Evolutionary conservation across 495 filamentous ascomycete genomes (phyloP).

Genomic region (Penicillium samsonianum): DNA sequence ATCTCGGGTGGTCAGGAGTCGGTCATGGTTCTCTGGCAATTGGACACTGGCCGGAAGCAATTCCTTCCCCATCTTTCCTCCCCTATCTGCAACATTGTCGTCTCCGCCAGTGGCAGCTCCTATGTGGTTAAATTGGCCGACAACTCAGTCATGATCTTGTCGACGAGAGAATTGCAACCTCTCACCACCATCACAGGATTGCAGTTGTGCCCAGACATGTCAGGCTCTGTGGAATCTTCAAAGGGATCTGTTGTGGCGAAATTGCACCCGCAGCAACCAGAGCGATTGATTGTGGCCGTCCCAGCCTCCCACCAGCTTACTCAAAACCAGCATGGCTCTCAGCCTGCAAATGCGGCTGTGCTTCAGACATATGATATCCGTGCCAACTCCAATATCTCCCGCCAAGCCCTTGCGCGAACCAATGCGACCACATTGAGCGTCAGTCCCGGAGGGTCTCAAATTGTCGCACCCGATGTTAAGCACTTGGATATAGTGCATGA

Average conservation of each 20-base stretch:
- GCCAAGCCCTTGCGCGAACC: constrained; percentile 85
- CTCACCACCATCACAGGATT: constrained; percentile 80
- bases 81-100: constrained; percentile 75
- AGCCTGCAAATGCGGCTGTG: constrained; percentile 49
- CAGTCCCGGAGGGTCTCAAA: constrained; percentile 63
- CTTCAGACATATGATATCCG: constrained; percentile 84
- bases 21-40: constrained; percentile 91
- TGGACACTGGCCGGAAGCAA: constrained; percentile 78
- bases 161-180: constrained; percentile 81
- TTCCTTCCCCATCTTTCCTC: constrained; percentile 86
- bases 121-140: constrained; percentile 86
- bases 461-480: constrained; percentile 73
- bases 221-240: constrained; percentile 21
- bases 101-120: constrained; percentile 74
- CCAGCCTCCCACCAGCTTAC: constrained; percentile 48
- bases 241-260: constrained; percentile 22
- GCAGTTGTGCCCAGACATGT: constrained; percentile 52
- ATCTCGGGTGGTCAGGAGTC: constrained; percentile 91
- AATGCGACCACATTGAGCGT: constrained; percentile 79
- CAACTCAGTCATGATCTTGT: constrained; percentile 85
- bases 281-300: constrained; percentile 62
- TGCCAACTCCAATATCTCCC: constrained; percentile 68
- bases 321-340: constrained; percentile 33
- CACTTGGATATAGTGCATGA: constrained; percentile 71
- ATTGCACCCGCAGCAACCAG: constrained; percentile 57